Base-by-base conservation (phyloP, 495 filamentous ascomycete genomes). In the Parathielavia appendiculata region DNA sequence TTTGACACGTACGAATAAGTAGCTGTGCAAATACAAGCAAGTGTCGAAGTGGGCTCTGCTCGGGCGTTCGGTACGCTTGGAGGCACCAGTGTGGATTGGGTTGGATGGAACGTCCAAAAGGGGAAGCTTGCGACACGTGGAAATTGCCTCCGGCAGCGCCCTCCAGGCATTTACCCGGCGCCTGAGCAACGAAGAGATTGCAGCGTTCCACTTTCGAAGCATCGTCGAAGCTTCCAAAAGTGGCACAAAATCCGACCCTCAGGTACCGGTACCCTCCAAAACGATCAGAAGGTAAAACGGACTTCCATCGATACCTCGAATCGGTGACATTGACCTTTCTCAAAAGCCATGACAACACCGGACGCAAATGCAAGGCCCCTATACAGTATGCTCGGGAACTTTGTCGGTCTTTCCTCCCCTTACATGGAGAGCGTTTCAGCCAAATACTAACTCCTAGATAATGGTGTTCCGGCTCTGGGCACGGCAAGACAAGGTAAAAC, bases 161-260 rank as follows among this genome's bases (percentile, higher is more conserved):
- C 2, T 41, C 5, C 54, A 40, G 36, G 46, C 36, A 51, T 57
- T 51, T 57, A 57, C 47, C 55, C 55, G 55, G 55, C 55, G 4
- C 38, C 35, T 5, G 12, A 12, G 32, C n/a, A 56, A 19, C 26
- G n/a, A 12, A n/a, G 34, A 16, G 22, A 30, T 34, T 41, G 35
- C 40, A 30, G 16, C 20, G 41, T 41, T 53, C 54, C 54, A 43
- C 54, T 57, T 51, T 57, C 8, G 54, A 57, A 57, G 54, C 45
- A n/a, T n/a, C 9, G 34, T 43, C n/a, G 55, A 57, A 57, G 38
- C 55, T 57, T 57, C 55, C 38, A 57, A 39, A 48, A 39, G 35
- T 30, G 16, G 43, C 44, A 11, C 11, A 3, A 9, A 14, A 35
- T 30, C 44, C 32, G 22, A 4, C 35, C 9, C 35, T 38, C 35